Evolutionary conservation across 257 asterid genomes (phyloP).

Genomic region (Nicotiana tomentosiformis): DNA sequence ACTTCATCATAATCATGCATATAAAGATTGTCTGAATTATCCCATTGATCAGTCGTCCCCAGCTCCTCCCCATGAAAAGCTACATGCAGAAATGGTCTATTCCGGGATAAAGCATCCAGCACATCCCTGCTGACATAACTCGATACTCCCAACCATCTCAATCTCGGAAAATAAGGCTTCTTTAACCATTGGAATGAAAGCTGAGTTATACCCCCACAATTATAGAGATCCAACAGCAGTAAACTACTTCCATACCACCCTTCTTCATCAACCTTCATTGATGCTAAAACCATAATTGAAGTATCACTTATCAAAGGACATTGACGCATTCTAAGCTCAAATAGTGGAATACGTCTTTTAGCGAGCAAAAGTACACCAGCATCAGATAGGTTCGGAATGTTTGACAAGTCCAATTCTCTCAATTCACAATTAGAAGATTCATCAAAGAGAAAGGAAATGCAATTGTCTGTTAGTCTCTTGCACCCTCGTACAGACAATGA

Average conservation of each 20-base stretch:
- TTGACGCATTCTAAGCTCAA: conserved; percentile 82
- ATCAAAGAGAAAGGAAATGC: conserved; percentile 58
- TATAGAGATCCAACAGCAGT: conserved; percentile 67
- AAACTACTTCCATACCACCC: conserved; percentile 72
- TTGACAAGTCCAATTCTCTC: conserved; percentile 75
- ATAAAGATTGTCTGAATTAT: conserved; percentile 42
- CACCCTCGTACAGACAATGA: conserved; percentile 85
- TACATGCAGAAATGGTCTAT: conserved; percentile 61
- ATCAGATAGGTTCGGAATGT: conserved; percentile 72
- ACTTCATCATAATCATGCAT: conserved; percentile 61
- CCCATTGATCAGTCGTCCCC: conserved; percentile 55
- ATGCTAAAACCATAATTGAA: conserved; percentile 77
- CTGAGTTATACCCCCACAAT: conserved; percentile 84
- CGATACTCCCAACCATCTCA: conserved; percentile 85
- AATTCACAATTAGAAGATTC: conserved; percentile 43
- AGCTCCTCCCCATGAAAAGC: conserved; percentile 74
- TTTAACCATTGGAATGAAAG: conserved; percentile 73
- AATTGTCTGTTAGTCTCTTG: conserved; percentile 76
- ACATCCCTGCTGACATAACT: conserved; percentile 53
- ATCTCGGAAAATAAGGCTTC: conserved; percentile 86
- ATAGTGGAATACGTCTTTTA: conserved; percentile 51
- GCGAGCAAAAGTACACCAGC: conserved; percentile 63
- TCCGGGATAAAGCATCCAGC: conserved; percentile 48
- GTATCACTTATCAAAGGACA: conserved; percentile 87
- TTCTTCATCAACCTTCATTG: conserved; percentile 61